Conservation (phyloP, 208 protist species). For the Crithidia acanthocephali region DNA sequence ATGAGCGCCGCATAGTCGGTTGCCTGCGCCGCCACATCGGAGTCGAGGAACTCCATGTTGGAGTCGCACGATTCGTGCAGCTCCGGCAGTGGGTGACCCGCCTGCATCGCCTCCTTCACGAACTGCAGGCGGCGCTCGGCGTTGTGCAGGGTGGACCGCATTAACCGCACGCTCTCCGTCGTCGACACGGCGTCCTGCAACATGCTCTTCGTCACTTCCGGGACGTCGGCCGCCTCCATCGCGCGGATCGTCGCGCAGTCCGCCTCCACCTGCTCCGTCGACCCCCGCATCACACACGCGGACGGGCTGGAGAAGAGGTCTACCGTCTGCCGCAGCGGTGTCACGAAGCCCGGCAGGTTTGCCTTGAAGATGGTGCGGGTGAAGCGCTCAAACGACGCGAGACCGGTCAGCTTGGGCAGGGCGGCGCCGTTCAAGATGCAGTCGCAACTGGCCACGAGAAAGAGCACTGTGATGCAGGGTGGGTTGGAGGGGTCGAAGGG, state of each 20-base stretch:
- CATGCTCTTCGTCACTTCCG: neutral
- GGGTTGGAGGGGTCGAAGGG: neutral
- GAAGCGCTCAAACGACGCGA: slow-evolving; percentile 63
- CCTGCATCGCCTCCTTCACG: neutral
- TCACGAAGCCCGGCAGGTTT: slow-evolving; percentile 29
- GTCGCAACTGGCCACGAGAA: slow-evolving; percentile 46
- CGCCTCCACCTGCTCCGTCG: slow-evolving; percentile 40
- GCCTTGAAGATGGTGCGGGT: slow-evolving; percentile 60
- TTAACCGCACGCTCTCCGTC: neutral
- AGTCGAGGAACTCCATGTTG: neutral
- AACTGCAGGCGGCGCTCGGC: slow-evolving; percentile 7
- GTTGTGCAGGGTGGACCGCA: slow-evolving; percentile 2
- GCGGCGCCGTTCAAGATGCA: slow-evolving; percentile 55
- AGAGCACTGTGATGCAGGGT: slow-evolving; percentile 55
- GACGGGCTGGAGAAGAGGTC: slow-evolving; percentile 82
- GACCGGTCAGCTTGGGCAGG: slow-evolving; percentile 30
- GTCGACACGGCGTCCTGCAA: slow-evolving; percentile 18
- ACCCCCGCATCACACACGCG: slow-evolving; percentile 68
- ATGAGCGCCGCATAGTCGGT: neutral
- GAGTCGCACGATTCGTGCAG: neutral
- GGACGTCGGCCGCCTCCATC: slow-evolving; percentile 26
- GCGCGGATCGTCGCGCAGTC: slow-evolving; percentile 39
- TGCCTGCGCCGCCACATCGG: neutral
- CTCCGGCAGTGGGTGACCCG: neutral
- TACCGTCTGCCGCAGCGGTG: slow-evolving; percentile 51